Conservation (phyloP, 2,329 filamentous ascomycete genomes). For the Biscogniauxia marginata region DNA sequence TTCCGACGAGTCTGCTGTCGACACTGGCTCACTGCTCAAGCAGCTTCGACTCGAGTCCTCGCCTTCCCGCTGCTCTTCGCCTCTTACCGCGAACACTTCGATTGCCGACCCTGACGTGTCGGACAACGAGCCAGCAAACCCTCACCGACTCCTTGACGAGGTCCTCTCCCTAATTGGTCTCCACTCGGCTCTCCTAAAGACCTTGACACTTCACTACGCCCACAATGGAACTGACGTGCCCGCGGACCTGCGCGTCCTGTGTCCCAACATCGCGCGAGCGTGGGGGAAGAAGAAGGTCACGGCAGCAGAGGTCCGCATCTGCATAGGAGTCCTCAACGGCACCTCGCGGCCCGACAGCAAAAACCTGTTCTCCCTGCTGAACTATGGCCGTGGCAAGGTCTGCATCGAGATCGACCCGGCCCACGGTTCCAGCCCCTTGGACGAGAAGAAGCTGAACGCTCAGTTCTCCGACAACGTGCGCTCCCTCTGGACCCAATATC, state of each 20-base stretch:
- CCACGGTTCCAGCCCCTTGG: slow-evolving; percentile 39
- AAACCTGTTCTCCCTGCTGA: slow-evolving; percentile 30
- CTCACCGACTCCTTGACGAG: slow-evolving; percentile 45
- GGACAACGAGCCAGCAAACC: slow-evolving; percentile 24
- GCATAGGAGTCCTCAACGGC: slow-evolving; percentile 61
- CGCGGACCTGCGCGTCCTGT: slow-evolving; percentile 61
- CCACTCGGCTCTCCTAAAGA: slow-evolving; percentile 66
- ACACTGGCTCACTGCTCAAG: slow-evolving; percentile 39
- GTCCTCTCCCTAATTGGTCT: slow-evolving; percentile 61
- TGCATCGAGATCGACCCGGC: slow-evolving; percentile 56
- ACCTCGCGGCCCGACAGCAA: slow-evolving; percentile 24
- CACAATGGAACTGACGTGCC: slow-evolving; percentile 65
- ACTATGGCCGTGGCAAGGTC: slow-evolving; percentile 46
- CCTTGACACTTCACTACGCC: slow-evolving; percentile 65
- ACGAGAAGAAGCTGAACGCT: slow-evolving; percentile 52
- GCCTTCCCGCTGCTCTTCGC: slow-evolving; percentile 32
- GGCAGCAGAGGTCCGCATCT: slow-evolving; percentile 63
- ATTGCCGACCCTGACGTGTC: slow-evolving; percentile 37
- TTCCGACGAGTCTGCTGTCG: slow-evolving; percentile 31
- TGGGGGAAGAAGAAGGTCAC: slow-evolving; percentile 72
- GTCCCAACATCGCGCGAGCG: slow-evolving; percentile 61
- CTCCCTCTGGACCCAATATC: slow-evolving; percentile 40
- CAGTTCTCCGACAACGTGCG: slow-evolving; percentile 55
- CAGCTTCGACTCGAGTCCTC: slow-evolving; percentile 40
- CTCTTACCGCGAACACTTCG: slow-evolving; percentile 38